Evolutionary conservation across 805 yeast genomes (phyloP).

Genomic region (Pichia cephalocereana): DNA sequence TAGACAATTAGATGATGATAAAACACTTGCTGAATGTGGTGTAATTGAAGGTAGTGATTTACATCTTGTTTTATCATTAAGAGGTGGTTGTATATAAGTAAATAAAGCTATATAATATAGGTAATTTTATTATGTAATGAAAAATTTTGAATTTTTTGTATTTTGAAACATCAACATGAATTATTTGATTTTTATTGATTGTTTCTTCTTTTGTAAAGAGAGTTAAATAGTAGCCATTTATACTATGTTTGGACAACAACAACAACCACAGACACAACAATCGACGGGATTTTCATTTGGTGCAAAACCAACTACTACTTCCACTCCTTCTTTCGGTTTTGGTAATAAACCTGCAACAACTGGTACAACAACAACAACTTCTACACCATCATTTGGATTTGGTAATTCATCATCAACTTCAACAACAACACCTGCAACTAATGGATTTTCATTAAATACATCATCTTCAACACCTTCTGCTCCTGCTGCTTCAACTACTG

Average conservation of each 20-base stretch:
- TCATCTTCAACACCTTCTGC: not conserved
- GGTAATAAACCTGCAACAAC: slow-evolving; percentile 1
- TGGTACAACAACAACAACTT: slow-evolving; percentile 9
- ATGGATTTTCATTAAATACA: not conserved
- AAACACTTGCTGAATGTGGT: slow-evolving; percentile 63
- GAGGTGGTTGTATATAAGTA: slow-evolving; percentile 55
- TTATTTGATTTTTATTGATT: not conserved
- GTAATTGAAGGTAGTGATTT: slow-evolving; percentile 78
- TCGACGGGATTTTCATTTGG: slow-evolving; percentile 13
- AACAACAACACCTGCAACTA: slow-evolving; percentile 4
- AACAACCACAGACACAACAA: not conserved
- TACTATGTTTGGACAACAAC: slow-evolving; percentile 2
- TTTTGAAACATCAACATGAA: too few relatives aligned
- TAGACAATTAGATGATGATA: slow-evolving; percentile 82
- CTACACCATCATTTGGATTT: slow-evolving; percentile 9
- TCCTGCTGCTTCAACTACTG: slow-evolving; percentile 3
- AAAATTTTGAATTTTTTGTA: too few relatives aligned
- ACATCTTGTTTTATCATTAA: slow-evolving; percentile 82
- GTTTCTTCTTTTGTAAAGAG: too few relatives aligned
- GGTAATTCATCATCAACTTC: slow-evolving; percentile 8
- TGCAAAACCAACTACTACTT: not conserved
- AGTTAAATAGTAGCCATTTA: too few relatives aligned
- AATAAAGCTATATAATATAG: too few relatives aligned
- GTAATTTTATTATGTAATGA: too few relatives aligned
- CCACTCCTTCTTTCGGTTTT: slow-evolving; percentile 8